phyloP scores from a whole-genome alignment of 495 filamentous ascomycete genomes.

The Penicillium herquei region DNA sequence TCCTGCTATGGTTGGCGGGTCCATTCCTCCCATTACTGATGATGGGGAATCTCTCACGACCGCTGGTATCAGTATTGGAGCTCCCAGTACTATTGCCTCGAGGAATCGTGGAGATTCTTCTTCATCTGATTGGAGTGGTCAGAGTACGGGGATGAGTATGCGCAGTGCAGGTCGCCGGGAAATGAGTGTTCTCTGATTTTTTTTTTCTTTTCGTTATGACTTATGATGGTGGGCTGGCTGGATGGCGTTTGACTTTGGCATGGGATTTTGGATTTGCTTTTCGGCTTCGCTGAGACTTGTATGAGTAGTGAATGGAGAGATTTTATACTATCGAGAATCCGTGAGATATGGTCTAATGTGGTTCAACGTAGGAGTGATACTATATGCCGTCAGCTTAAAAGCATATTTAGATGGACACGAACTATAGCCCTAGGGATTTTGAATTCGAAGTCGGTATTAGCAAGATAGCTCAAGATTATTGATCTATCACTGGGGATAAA shows the following conservation, averaged over 20 bases:
- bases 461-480: too few species aligned
- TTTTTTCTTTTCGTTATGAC: not conserved
- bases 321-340: too few species aligned
- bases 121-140: slow-evolving; percentile 29
- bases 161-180: slow-evolving; percentile 29
- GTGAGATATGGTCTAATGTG: too few species aligned
- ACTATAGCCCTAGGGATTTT: too few species aligned
- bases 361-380: too few species aligned
- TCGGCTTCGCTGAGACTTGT: too few species aligned
- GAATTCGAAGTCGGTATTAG: too few species aligned
- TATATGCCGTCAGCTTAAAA: too few species aligned
- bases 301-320: too few species aligned
- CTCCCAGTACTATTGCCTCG: slow-evolving; percentile 25
- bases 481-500: too few species aligned
- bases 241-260: not conserved
- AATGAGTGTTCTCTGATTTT: slow-evolving; percentile 30
- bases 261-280: too few species aligned
- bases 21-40: slow-evolving; percentile 15
- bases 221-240: not conserved
- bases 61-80: slow-evolving; percentile 27
- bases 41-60: slow-evolving; percentile 26
- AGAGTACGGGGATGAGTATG: slow-evolving; percentile 23
- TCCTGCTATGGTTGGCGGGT: slow-evolving; percentile 33
- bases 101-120: slow-evolving; percentile 23
- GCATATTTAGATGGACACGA: too few species aligned